Evolutionary conservation across 1,139 yeast species (phyloP).

Genomic region (Hansenula anomala): DNA sequence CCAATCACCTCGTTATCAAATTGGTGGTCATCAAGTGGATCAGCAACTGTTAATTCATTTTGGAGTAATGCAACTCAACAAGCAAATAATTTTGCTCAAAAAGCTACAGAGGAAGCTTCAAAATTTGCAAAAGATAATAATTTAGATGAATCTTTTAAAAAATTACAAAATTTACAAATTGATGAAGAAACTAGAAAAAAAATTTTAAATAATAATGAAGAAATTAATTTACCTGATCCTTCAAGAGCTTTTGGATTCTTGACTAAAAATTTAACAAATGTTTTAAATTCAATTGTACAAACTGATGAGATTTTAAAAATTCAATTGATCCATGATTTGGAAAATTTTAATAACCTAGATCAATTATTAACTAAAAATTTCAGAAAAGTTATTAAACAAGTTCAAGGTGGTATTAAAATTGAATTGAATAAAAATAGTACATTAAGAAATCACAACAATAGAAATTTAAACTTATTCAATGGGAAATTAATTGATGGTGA

Average conservation of each 20-base stretch:
- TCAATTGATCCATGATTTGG: constrained; percentile 80
- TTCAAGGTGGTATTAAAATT: constrained; percentile 79
- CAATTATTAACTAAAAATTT: constrained; percentile 64
- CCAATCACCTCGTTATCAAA: constrained; percentile 67
- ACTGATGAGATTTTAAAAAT: constrained; percentile 74
- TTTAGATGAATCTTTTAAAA: constrained; percentile 11
- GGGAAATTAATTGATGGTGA: constrained; percentile 87
- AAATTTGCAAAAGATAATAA: constrained; percentile 33
- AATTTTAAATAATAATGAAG: constrained; percentile 2
- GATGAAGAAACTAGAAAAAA: constrained; percentile 26
- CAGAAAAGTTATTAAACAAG: constrained; percentile 82
- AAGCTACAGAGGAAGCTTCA: constrained; percentile 34
- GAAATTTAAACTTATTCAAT: constrained; percentile 62
- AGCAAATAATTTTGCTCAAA: constrained; percentile 26
- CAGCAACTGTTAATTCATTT: constrained; percentile 63
- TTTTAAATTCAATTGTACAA: constrained; percentile 47
- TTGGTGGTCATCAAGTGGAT: constrained; percentile 83
- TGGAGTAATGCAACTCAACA: constrained; percentile 48
- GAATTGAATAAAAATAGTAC: constrained; percentile 38
- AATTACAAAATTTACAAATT: constrained; percentile 22
- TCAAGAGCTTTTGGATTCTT: constrained; percentile 28
- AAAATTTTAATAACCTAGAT: constrained; percentile 65
- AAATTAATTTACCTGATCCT: constrained; percentile 9
- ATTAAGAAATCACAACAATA: constrained; percentile 23
- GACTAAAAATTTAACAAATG: constrained; percentile 39